Evolutionary conservation across 495 filamentous ascomycete species (phyloP), one percentile per base, ranked within the genome.

Genomic region (Lepraria neglecta): DNA sequence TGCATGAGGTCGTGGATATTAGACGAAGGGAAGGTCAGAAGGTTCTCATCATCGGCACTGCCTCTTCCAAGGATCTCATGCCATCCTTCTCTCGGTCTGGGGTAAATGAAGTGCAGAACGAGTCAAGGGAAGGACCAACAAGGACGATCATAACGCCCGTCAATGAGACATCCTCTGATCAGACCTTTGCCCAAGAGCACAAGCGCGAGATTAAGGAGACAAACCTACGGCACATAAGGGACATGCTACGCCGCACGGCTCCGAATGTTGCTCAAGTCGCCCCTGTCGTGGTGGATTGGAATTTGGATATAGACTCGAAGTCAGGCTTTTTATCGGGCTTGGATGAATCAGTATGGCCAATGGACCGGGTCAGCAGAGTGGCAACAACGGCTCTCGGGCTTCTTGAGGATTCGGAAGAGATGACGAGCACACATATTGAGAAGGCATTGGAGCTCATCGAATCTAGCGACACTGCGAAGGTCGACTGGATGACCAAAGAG

Each of bases 11-110:
- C n/a, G 84, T 95, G 31, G 80, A 88, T 61, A 81, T 82, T 58
- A 78, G 84, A 52, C 83, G 91, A 74, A 77, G 75, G 45, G 76
- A 79, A 38, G 91, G 91, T 12, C 81, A 86, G 62, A 81, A 77
- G 44, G 80, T 95, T 7, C 74, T 94, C 53, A 72, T 96, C n/a
- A 74, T 98, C 31, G 94, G 92, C 28, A 89, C 85, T 31, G 77
- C 79, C 0, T 79, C 83, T 17, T 81, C 82, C 6, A 74, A 76
- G 14, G 75, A 74, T 45, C 70, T 78, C 45, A 70, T 76, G 48
- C 78, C 74, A 31, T 75, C 74, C 60, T 67, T 80, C 19, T 77
- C 78, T 27, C 76, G 77, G 59, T 72, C 75, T 30, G 78, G 76
- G n/a, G 71, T 86, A 47, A 72, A 75, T 19, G 70, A 73, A 43